Conservation (phyloP, 1,284 basidiomycete genomes). For the Cronartium quercuum region DNA sequence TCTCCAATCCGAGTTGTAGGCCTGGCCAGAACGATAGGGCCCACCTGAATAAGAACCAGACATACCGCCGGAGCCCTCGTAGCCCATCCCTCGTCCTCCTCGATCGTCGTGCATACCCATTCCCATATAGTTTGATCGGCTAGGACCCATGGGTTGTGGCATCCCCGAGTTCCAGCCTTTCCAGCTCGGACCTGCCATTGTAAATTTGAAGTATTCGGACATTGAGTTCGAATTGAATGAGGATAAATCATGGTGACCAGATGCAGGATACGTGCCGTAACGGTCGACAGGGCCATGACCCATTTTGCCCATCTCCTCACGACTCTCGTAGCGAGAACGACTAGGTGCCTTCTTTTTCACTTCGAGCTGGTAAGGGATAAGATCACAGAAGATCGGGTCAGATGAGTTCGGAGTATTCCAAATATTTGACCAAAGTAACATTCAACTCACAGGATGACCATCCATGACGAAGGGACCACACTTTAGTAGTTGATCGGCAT, state of each 20-base stretch:
- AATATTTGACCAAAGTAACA: background rate
- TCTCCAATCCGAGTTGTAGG: conserved; percentile 25
- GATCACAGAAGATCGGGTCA: conserved; percentile 17
- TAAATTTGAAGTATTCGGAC: conserved; percentile 47
- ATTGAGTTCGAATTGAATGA: conserved; percentile 49
- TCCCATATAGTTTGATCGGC: conserved; percentile 50
- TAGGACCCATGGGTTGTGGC: conserved; percentile 45
- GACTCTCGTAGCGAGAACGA: conserved; percentile 61
- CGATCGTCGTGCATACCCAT: conserved; percentile 50
- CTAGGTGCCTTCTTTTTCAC: conserved; percentile 68
- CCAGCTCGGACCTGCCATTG: conserved; percentile 50
- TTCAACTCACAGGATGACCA: conserved; percentile 68
- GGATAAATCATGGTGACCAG: conserved; percentile 49
- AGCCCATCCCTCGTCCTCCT: conserved; percentile 12
- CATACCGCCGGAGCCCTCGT: conserved; percentile 14
- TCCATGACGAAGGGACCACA: conserved; percentile 81
- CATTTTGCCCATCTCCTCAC: conserved; percentile 43
- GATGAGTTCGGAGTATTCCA: background rate
- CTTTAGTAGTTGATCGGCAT: conserved; percentile 70
- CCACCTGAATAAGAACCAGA: conserved; percentile 7
- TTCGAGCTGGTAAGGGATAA: conserved; percentile 65
- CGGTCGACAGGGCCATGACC: conserved; percentile 40
- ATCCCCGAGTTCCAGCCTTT: conserved; percentile 65
- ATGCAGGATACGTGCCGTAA: conserved; percentile 43
- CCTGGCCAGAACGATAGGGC: conserved; percentile 2